These are phyloP conservation scores for Aspergillus sp. DNA, from an alignment of 2,329 filamentous ascomycete species.

Conservation along the genomic window DNA sequence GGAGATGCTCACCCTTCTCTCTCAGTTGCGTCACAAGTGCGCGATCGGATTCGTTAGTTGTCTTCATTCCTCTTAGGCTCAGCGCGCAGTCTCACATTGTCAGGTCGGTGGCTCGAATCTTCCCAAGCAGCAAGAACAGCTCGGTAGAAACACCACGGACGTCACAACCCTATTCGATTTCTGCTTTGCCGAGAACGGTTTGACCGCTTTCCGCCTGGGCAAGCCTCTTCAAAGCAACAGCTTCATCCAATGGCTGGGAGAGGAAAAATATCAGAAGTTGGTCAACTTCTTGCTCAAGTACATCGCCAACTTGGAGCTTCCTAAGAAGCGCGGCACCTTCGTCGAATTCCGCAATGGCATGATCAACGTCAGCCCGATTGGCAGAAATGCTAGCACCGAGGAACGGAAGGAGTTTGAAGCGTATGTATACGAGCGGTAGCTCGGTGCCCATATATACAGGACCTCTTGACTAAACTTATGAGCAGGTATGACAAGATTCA, in stretches of 20 bases:
- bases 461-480: slow-evolving; percentile 13
- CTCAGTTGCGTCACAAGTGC: slow-evolving; percentile 67
- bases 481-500: slow-evolving; percentile 71
- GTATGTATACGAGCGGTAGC: slow-evolving; percentile 28
- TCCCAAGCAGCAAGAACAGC: slow-evolving; percentile 92
- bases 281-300: slow-evolving; percentile 62
- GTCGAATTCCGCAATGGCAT: slow-evolving; percentile 67
- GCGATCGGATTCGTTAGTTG: slow-evolving; percentile 36
- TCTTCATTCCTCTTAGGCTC: not conserved
- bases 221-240: slow-evolving; percentile 71
- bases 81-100: slow-evolving; percentile 19
- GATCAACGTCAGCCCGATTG: slow-evolving; percentile 64
- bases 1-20: slow-evolving; percentile 81
- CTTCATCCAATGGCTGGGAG: slow-evolving; percentile 91
- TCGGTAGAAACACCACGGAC: slow-evolving; percentile 67
- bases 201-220: slow-evolving; percentile 86
- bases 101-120: slow-evolving; percentile 85
- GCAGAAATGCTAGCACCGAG: slow-evolving; percentile 77
- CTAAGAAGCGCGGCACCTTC: slow-evolving; percentile 67
- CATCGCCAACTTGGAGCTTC: slow-evolving; percentile 62
- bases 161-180: slow-evolving; percentile 93
- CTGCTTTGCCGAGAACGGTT: slow-evolving; percentile 95
- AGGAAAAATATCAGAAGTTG: slow-evolving; percentile 68
- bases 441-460: not conserved
- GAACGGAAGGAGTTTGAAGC: slow-evolving; percentile 82